Percentiles rank a stretch among this genome's conserved stretches.
phyloP scores from a whole-genome alignment of 164 flowering plant genomes.

The Macadamia tetraphylla region DNA sequence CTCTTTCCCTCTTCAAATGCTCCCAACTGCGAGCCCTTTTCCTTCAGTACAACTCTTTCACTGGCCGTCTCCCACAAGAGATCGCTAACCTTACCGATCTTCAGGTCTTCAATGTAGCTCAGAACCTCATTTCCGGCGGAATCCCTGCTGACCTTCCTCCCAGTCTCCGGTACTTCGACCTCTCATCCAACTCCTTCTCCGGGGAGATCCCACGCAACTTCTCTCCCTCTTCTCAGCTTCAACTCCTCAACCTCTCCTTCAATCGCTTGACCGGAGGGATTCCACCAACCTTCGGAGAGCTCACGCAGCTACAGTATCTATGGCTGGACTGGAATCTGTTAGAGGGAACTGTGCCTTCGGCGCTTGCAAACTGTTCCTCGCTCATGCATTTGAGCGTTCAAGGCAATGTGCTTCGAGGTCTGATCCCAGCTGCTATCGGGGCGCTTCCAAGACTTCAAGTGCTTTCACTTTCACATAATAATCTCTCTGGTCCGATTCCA shows the following conservation, averaged over 20 bases:
- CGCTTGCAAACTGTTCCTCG: constrained; percentile 66
- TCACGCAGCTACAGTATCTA: constrained; percentile 52
- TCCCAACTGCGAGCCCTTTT: constrained; percentile 34
- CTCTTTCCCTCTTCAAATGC: constrained; percentile 33
- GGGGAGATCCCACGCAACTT: constrained; percentile 50
- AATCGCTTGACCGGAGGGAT: constrained; percentile 57
- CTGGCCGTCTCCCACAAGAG: constrained; percentile 39
- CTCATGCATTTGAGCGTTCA: constrained; percentile 64
- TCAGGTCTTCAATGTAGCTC: constrained; percentile 37
- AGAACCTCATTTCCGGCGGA: constrained; percentile 37
- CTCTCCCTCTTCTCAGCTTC: constrained; percentile 30
- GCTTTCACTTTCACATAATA: constrained; percentile 56
- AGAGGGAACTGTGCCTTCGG: constrained; percentile 74
- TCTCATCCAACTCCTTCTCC: constrained; percentile 58
- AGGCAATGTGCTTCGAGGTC: constrained; percentile 52
- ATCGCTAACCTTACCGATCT: constrained; percentile 29
- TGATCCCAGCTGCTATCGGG: constrained; percentile 61
- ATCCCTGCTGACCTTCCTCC: constrained; percentile 25
- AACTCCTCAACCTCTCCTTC: constrained; percentile 60
- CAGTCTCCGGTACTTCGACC: constrained; percentile 36
- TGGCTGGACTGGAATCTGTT: constrained; percentile 63
- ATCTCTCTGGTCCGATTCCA: constrained; percentile 60
- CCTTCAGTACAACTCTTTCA: constrained; percentile 43
- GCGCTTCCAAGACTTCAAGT: constrained; percentile 51
- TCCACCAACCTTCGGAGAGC: constrained; percentile 59